phyloP scores from a whole-genome alignment of 1,284 basidiomycete genomes.

The Cutaneotrichosporon sp. region DNA sequence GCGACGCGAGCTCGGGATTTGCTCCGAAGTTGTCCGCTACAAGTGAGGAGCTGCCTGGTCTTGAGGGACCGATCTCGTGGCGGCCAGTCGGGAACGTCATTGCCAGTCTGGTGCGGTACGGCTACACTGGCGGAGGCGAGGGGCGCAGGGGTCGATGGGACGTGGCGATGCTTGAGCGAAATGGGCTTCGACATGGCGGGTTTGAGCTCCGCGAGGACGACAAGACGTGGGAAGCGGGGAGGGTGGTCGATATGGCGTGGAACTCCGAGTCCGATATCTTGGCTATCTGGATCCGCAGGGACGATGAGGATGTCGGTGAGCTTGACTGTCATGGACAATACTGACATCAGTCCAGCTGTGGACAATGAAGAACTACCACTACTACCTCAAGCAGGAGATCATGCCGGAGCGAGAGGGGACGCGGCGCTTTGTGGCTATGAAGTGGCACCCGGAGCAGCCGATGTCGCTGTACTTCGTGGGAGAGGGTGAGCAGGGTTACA shows the following conservation, averaged over 20 bases:
- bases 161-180: constrained; percentile 91
- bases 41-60: constrained; percentile 72
- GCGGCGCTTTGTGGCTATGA: constrained; percentile 61
- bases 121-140: constrained; percentile 60
- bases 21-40: constrained; percentile 75
- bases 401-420: constrained; percentile 45
- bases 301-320: constrained; percentile 64
- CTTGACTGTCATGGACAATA: constrained; percentile 4
- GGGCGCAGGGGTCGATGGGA: constrained; percentile 64
- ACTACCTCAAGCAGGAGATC: constrained; percentile 91
- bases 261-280: constrained; percentile 83
- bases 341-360: constrained; percentile 74
- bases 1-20: constrained; percentile 49
- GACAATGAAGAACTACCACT: constrained; percentile 94
- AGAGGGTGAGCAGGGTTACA: constrained; percentile 58
- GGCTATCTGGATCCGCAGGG: constrained; percentile 71
- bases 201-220: constrained; percentile 63
- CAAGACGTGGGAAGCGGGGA: constrained; percentile 44
- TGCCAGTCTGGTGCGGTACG: constrained; percentile 74
- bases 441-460: constrained; percentile 83
- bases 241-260: constrained; percentile 74
- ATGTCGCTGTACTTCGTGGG: constrained; percentile 67
- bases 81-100: constrained; percentile 84
- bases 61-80: constrained; percentile 80
- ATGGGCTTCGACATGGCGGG: constrained; percentile 86